Base-by-base conservation (phyloP, 164 flowering plant species). In the Liriodendron chinense region DNA sequence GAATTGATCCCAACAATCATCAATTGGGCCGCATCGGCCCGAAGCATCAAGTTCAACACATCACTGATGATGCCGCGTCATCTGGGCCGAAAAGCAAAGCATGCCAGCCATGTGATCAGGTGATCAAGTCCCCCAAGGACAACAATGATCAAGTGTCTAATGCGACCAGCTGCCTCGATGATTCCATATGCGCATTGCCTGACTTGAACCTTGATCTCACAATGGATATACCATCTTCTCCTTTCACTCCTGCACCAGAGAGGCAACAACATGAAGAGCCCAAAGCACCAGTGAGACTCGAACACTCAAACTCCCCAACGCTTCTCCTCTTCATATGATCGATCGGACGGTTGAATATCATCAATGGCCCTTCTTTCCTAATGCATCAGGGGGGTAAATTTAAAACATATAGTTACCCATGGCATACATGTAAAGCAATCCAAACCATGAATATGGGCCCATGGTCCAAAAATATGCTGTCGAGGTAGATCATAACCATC, bases 131-230 rank as follows among this genome's bases (percentile, higher is more conserved):
- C 20, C 56, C 28, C 7, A 67, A 69, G 1, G 25, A 12, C 24
- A 68, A 74, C 65, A 59, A 59, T n/a, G 78, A 73, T 65, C 76
- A 69, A 68, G 70, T 79, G 0, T 86, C 86, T 0, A 85, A 88
- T 67, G 84, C 76, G 1, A 78, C 61, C 26, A 83, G 85, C 65
- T 75, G 70, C 77, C 63, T 78, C 59, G 78, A 84, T 26, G 82
- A 73, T 3, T 56, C 50, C 0, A 1, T 70, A 9, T 14, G 28
- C 21, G 62, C 34, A 34, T 34, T 86, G 76, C 89, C 87, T 47
- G 89, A 88, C 77, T 74, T 87, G 80, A 87, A 87, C 76, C 89
- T 87, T 73, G 87, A 83, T 64, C 85, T 86, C 57, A 67, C 83
- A 22, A 75, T 86, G 0, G 73, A 49, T n/a, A 24, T 63, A 70